Conservation (phyloP, 1,139 yeast genomes). For the Taphrina wiesneri region DNA sequence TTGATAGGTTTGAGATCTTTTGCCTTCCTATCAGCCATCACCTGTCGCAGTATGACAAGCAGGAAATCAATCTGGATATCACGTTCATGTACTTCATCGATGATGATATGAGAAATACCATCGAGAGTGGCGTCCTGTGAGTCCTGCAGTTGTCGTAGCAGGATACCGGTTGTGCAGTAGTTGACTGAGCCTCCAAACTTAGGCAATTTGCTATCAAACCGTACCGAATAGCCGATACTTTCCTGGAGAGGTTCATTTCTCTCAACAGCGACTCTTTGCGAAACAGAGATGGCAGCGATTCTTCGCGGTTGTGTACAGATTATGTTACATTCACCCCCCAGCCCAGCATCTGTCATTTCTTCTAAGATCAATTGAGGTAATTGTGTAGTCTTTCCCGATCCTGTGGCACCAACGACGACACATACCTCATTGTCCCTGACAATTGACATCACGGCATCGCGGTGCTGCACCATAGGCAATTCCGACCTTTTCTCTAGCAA, state of each 20-base stretch:
- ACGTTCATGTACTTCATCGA: slow-evolving; percentile 85
- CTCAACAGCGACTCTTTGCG: slow-evolving; percentile 67
- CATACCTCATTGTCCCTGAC: slow-evolving; percentile 66
- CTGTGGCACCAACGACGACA: slow-evolving; percentile 91
- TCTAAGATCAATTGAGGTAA: slow-evolving; percentile 81
- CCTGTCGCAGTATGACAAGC: slow-evolving; percentile 62
- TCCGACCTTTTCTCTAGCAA: slow-evolving; percentile 37
- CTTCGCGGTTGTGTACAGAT: slow-evolving; percentile 77
- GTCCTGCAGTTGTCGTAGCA: slow-evolving; percentile 61
- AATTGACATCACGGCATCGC: slow-evolving; percentile 35
- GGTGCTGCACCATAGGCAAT: slow-evolving; percentile 38
- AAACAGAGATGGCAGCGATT: slow-evolving; percentile 71
- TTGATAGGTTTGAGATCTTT: slow-evolving; percentile 43
- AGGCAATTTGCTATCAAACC: slow-evolving; percentile 75
- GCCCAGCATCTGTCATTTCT: slow-evolving; percentile 55
- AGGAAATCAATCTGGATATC: slow-evolving; percentile 77
- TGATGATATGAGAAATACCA: slow-evolving; percentile 63
- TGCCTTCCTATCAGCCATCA: slow-evolving; percentile 50
- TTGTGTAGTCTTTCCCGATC: slow-evolving; percentile 97
- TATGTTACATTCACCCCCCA: slow-evolving; percentile 54
- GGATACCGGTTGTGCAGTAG: slow-evolving; percentile 79
- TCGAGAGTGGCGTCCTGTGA: slow-evolving; percentile 55
- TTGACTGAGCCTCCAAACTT: slow-evolving; percentile 63
- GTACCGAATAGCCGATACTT: slow-evolving; percentile 76
- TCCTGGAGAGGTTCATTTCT: slow-evolving; percentile 52